phyloP scores from a whole-genome alignment of 768 basidiomycete genomes.

The Pleurotus djamor region DNA sequence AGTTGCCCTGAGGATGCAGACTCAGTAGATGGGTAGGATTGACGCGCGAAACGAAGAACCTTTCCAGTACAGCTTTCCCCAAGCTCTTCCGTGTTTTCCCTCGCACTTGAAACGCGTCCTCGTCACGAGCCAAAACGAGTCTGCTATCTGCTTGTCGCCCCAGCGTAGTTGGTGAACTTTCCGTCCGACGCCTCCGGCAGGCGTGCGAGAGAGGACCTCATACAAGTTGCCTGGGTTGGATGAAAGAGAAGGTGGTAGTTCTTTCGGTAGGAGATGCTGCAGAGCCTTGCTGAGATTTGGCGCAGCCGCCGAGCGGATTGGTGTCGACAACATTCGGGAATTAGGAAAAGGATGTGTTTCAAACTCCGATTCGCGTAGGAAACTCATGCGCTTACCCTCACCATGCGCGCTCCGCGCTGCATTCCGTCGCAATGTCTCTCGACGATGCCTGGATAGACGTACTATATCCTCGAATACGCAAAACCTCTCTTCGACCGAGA shows the following conservation, averaged over 20 bases:
- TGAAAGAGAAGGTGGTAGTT: constrained; percentile 60
- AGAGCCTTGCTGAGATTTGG: constrained; percentile 29
- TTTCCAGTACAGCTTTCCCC: constrained; percentile 80
- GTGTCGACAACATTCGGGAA: constrained; percentile 32
- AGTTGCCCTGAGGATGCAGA: constrained; percentile 44
- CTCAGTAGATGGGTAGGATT: neutral
- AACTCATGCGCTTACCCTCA: constrained; percentile 12
- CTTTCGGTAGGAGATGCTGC: constrained; percentile 54
- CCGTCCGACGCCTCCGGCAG: constrained; percentile 65
- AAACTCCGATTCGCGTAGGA: constrained; percentile 13
- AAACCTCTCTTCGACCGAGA: constrained; percentile 17
- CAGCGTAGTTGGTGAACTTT: constrained; percentile 74
- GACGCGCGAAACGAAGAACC: constrained; percentile 42
- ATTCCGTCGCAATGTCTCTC: constrained; percentile 7
- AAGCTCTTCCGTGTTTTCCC: constrained; percentile 78
- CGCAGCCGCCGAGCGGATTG: constrained; percentile 18
- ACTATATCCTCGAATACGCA: neutral
- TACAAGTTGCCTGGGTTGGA: constrained; percentile 63
- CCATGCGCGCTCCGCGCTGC: constrained; percentile 18
- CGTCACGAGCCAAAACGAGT: constrained; percentile 78
- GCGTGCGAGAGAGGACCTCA: constrained; percentile 67
- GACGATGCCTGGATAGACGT: neutral
- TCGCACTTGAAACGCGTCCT: constrained; percentile 68
- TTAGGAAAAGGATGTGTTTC: constrained; percentile 16
- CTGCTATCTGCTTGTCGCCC: constrained; percentile 61